phyloP scores from a whole-genome alignment of 192 early-diverging fungal genomes.

The Entomortierella chlamydospora region DNA sequence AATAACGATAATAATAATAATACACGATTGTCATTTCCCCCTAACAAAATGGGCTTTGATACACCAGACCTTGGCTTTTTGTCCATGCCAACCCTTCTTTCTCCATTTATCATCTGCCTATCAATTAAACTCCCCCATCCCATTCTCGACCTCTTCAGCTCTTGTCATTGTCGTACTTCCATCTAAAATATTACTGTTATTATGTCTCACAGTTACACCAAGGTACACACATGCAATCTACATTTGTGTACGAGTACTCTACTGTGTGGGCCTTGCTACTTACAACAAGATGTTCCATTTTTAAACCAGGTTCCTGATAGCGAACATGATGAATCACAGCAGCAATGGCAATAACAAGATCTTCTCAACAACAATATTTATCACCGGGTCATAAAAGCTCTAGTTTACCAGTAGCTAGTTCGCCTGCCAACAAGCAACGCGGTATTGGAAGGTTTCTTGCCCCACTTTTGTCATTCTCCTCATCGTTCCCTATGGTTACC shows the following conservation, averaged over 20 bases:
- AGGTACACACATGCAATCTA: constrained; percentile 27
- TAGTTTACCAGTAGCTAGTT: not conserved
- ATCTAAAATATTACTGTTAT: not conserved
- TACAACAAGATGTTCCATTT: not conserved
- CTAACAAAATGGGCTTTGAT: too few species aligned
- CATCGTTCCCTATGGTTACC: too few species aligned
- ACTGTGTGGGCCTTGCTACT: too few species aligned
- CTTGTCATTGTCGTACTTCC: not conserved
- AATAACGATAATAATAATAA: too few species aligned
- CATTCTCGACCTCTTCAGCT: not conserved
- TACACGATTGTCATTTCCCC: too few species aligned
- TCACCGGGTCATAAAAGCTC: not conserved
- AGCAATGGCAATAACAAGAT: not conserved
- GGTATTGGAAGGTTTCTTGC: not conserved
- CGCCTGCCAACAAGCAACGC: not conserved
- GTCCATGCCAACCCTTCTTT: too few species aligned
- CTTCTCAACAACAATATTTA: constrained; percentile 10
- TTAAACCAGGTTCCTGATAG: constrained; percentile 5
- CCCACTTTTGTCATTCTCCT: not conserved
- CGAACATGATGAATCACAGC: constrained; percentile 7
- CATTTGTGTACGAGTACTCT: too few species aligned
- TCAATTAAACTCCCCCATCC: not conserved
- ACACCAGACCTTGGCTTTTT: too few species aligned
- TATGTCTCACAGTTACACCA: constrained; percentile 36
- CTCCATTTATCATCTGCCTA: too few species aligned